These are phyloP conservation scores for Hypoxylon intermedium DNA, from an alignment of 495 filamentous ascomycete genomes.

Conservation along the genomic window DNA sequence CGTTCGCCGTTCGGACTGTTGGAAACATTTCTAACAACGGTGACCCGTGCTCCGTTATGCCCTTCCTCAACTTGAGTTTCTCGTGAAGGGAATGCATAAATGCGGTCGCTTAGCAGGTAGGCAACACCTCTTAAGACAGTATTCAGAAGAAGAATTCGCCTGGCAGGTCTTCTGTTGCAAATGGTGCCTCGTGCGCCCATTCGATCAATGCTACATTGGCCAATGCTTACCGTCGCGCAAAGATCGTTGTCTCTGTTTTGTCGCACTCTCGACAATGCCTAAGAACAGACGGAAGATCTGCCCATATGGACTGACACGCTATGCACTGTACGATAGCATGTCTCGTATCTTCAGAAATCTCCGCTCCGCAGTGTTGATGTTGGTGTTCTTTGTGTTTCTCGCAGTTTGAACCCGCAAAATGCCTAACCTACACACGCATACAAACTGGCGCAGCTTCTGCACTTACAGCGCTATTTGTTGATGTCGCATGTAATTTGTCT, in stretches of 20 bases:
- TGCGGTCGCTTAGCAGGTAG: constrained; percentile 12
- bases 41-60: constrained; percentile 24
- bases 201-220: constrained; percentile 40
- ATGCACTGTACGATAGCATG: not conserved
- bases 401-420: constrained; percentile 23
- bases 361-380: constrained; percentile 7
- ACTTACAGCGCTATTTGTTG: constrained; percentile 19
- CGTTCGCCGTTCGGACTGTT: constrained; percentile 20
- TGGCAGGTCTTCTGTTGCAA: constrained; percentile 40
- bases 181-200: constrained; percentile 35
- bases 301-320: constrained; percentile 36
- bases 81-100: constrained; percentile 30
- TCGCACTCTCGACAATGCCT: constrained; percentile 33
- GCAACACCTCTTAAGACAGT: constrained; percentile 25
- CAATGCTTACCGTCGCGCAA: constrained; percentile 26
- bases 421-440: too few relatives aligned
- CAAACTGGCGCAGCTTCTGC: constrained; percentile 15
- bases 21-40: constrained; percentile 19
- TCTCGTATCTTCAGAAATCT: constrained; percentile 3
- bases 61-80: constrained; percentile 5
- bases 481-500: constrained; percentile 27
- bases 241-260: constrained; percentile 39
- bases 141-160: constrained; percentile 24
- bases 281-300: constrained; percentile 31
- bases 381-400: constrained; percentile 13